A percentile compares a stretch with the other conserved stretches of the same genome.
These are phyloP conservation scores for Alloteropsis semialata DNA, from an alignment of 176 grass and related monocot species.

Conservation along the genomic window DNA sequence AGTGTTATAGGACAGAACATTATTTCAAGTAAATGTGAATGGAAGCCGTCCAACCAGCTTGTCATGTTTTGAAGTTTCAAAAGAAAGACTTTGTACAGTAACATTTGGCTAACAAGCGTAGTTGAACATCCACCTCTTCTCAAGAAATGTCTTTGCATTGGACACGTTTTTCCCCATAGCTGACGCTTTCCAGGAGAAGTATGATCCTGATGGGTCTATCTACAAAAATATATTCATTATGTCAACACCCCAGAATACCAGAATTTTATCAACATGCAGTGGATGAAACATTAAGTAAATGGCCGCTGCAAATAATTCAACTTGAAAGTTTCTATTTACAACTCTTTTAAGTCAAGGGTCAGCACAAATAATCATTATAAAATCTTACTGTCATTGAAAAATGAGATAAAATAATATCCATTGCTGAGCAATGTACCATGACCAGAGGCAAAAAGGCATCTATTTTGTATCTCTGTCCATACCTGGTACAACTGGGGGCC, in stretches of 20 bases:
- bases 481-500: conserved; percentile 70
- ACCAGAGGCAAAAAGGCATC: not conserved
- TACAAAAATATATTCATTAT: not conserved
- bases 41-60: not conserved
- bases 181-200: conserved; percentile 99
- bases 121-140: conserved; percentile 73
- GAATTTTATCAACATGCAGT: not conserved
- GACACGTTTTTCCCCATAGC: conserved; percentile 99
- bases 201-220: conserved; percentile 98
- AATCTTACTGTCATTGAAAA: not conserved
- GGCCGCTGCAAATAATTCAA: not conserved
- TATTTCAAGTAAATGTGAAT: not conserved
- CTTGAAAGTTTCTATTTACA: not conserved
- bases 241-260: not conserved
- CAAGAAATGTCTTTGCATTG: conserved; percentile 96
- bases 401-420: not conserved
- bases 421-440: not conserved
- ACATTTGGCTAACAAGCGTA: not conserved
- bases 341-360: not conserved
- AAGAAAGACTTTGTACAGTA: not conserved
- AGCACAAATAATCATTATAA: not conserved
- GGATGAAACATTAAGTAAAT: not conserved
- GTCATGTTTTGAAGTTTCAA: not conserved
- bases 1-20: not conserved
- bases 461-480: not conserved